A percentile compares a stretch with the other conserved stretches of the same genome.
Conservation (phyloP, 176 grass and related monocot species). For the Sorghum bicolor region Sorghum_bicolor_NCBIv3 NC_012870.2:19514001-19514500, state of each 20-base stretch:
- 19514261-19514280: constrained; percentile 83
- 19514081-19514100: neutral
- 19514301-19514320: constrained; percentile 61
- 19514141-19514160: constrained; percentile 1
- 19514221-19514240: constrained; percentile 18
- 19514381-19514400: neutral
- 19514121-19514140: constrained; percentile 15
- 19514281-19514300: constrained; percentile 96
- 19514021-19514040: neutral
- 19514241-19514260: neutral
- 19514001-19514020: neutral
- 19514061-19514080: neutral
- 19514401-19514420: constrained; percentile 19
- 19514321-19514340: constrained; percentile 24
- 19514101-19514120: neutral
- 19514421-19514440: constrained; percentile 4
- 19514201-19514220: constrained; percentile 16
- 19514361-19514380: neutral
- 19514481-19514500: neutral
- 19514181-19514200: neutral
- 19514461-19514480: neutral
- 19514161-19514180: constrained; percentile 10
- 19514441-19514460: neutral
- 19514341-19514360: neutral
- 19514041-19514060: neutral